Evolutionary conservation across 352 stramenopile genomes (phyloP).

Genomic region (Phytophthora hybrid): DNA sequence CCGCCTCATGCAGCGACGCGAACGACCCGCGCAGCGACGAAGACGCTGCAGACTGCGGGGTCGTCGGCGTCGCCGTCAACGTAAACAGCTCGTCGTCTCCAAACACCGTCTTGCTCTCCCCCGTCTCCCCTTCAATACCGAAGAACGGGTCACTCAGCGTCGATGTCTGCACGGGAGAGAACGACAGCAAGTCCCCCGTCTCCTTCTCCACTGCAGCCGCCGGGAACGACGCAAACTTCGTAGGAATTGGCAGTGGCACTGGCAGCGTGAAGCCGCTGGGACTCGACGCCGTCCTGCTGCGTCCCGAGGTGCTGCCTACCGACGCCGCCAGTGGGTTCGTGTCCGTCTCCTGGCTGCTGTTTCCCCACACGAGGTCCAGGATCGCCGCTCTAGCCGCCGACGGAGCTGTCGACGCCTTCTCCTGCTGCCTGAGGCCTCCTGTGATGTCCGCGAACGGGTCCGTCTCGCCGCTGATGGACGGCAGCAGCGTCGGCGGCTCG

Average conservation of each 20-base stretch:
- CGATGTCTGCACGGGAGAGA: slow-evolving; percentile 55
- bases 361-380: slow-evolving; percentile 43
- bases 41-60: slow-evolving; percentile 20
- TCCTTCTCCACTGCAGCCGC: slow-evolving; percentile 21
- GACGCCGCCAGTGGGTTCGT: slow-evolving; percentile 14
- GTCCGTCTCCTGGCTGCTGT: slow-evolving; percentile 18
- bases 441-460: slow-evolving; percentile 57
- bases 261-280: slow-evolving; percentile 28
- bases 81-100: slow-evolving; percentile 47
- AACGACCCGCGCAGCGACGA: slow-evolving; percentile 50
- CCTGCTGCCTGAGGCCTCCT: slow-evolving; percentile 7
- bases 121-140: slow-evolving; percentile 35
- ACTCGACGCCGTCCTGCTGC: slow-evolving; percentile 21
- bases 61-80: slow-evolving; percentile 21
- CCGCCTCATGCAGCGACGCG: slow-evolving; percentile 36
- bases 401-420: slow-evolving; percentile 18
- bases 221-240: slow-evolving; percentile 28
- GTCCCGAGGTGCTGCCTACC: not conserved
- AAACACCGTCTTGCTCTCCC: slow-evolving; percentile 18
- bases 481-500: slow-evolving; percentile 23
- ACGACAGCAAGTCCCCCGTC: slow-evolving; percentile 63
- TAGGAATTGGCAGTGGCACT: slow-evolving; percentile 16
- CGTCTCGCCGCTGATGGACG: slow-evolving; percentile 40
- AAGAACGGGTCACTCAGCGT: slow-evolving; percentile 44
- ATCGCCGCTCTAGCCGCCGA: slow-evolving; percentile 24